A percentile compares a stretch with the other conserved stretches of the same genome.
Conservation (phyloP, 768 basidiomycete species). For the Pleurotus cornucopiae region DNA sequence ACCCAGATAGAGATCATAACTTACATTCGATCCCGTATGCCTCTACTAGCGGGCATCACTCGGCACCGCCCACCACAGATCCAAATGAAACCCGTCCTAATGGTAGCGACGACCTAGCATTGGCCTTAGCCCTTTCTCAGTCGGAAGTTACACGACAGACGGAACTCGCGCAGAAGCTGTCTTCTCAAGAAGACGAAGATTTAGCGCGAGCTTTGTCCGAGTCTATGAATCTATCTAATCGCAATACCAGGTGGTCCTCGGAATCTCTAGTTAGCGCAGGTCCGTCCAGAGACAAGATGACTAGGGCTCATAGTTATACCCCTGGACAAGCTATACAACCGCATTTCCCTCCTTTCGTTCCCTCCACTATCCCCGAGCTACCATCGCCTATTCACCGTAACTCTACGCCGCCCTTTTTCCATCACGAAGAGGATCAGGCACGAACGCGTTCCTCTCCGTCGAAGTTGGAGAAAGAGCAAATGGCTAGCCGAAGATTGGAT, state of each 20-base stretch:
- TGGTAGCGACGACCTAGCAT: constrained; percentile 40
- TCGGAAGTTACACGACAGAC: constrained; percentile 35
- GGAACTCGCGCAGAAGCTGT: constrained; percentile 27
- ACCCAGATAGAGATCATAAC: neutral
- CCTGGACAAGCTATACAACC: constrained; percentile 1
- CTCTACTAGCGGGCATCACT: neutral
- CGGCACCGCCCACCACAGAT: neutral
- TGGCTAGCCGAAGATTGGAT: neutral
- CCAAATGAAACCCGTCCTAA: constrained; percentile 10
- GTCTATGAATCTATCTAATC: constrained; percentile 27
- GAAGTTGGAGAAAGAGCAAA: neutral
- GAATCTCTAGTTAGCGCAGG: constrained; percentile 13
- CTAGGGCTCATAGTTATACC: constrained; percentile 9
- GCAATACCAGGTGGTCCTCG: neutral
- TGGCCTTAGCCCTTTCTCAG: constrained; percentile 44
- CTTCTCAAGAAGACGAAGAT: constrained; percentile 59
- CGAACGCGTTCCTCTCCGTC: neutral
- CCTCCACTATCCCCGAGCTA: neutral
- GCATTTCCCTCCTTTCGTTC: constrained; percentile 16
- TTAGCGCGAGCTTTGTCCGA: constrained; percentile 59
- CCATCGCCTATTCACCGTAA: constrained; percentile 6
- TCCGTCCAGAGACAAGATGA: constrained; percentile 16
- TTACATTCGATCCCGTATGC: neutral
- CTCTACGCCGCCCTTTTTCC: neutral
- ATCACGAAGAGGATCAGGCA: neutral